Base-by-base conservation (phyloP, 495 filamentous ascomycete species). In the Aspergillus incahuasiensis region DNA sequence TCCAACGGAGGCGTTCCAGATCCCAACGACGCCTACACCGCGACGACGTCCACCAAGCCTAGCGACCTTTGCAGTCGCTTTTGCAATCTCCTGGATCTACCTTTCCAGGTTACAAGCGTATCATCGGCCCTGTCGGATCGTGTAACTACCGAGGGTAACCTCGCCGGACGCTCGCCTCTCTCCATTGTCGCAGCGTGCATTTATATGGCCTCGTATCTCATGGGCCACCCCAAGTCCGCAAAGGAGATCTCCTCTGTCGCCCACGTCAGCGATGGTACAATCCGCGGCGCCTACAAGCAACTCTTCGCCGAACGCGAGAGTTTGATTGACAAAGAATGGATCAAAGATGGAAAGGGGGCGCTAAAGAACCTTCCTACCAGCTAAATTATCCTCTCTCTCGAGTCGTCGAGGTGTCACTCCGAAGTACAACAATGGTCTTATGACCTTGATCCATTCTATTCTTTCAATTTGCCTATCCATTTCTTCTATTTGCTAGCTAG, bases 141-240 rank as follows among this genome's bases (percentile, higher is more conserved):
- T 56, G 87, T 91, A 48, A 83, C 83, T 1, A 79, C 79, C 16
- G 80, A 86, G 50, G 88, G 87, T 40, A 84, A 88, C 24, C 79
- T 97, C 40, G 92, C 92, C 28, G 94, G 94, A 54, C 90, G 94
- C 49, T 97, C 94, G 39, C 94, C 94, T 7, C 82, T 97, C 34
- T 97, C 94, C 6, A 88, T 92, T 45, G 94, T 94, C 3, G 92
- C 91, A 16, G 91, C 92, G 39, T 95, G 90, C 68, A 97, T 98
- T 69, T 97, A 94, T 76, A 92, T 96, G 83, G 86, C 90, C 7
- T 90, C 89, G 0, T 81, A 90, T 64, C 76, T 97, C 19, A 86
- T 92, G 80, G 89, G 86, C 44, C 78, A 89, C 38, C 71, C 81
- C n/a, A 88, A 87, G 66, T 78, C 81, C 6, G 84, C 92, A 39